Conservation (phyloP, 106 monocot species). For the Narthecium ossifragum region DNA sequence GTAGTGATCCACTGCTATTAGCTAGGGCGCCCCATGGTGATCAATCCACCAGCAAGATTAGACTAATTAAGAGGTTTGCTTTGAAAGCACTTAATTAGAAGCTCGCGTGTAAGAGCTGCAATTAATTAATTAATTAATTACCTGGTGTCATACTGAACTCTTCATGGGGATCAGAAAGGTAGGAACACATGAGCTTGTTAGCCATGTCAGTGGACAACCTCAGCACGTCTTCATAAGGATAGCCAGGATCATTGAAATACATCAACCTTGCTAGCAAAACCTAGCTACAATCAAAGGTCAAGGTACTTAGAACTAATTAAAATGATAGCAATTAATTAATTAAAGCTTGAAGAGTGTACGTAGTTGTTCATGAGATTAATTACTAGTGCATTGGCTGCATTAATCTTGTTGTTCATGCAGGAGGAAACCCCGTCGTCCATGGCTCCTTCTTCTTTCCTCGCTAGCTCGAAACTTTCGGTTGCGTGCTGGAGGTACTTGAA, state of each 20-base stretch:
- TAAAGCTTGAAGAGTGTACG: no score
- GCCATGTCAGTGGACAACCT: constrained; percentile 12
- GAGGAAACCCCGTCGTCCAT: constrained; percentile 19
- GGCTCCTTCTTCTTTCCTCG: not conserved
- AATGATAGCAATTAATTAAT: not conserved
- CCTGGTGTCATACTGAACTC: constrained; percentile 11
- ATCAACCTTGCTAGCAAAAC: constrained; percentile 27
- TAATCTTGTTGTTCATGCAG: constrained; percentile 52
- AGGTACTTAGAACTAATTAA: not conserved
- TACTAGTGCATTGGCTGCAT: constrained; percentile 31
- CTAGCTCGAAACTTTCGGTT: constrained; percentile 12
- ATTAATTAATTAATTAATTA: not conserved
- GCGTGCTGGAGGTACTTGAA: constrained; percentile 14
- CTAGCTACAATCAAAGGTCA: not conserved
- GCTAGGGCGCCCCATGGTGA: constrained; percentile 5
- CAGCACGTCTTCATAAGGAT: constrained; percentile 24
- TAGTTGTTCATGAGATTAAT: constrained; percentile 7
- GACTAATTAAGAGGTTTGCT: not conserved
- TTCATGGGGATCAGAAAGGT: constrained; percentile 11
- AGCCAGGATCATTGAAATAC: constrained; percentile 35
- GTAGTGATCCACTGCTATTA: constrained; percentile 9
- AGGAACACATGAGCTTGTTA: constrained; percentile 19
- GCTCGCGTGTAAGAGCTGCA: not conserved
- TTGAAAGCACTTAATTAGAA: not conserved
- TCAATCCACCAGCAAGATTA: constrained; percentile 27